These are phyloP conservation scores for Cladophialophora immunda DNA, from an alignment of 2,329 filamentous ascomycete genomes.

Conservation along the genomic window DNA sequence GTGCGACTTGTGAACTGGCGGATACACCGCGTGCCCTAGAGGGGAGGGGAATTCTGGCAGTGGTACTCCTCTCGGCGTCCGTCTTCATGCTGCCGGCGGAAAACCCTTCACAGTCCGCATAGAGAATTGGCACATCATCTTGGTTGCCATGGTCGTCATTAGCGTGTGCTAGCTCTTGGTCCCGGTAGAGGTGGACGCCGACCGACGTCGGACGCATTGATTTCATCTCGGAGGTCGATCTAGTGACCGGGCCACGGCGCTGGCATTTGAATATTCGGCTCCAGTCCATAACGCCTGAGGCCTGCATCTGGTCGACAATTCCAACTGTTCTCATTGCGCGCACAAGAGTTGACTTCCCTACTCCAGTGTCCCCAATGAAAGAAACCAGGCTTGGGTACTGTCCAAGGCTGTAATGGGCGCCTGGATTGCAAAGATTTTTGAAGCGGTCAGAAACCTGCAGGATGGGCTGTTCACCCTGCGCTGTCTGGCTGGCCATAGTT, in stretches of 20 bases:
- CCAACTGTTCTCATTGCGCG: conserved; percentile 13
- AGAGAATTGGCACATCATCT: conserved; percentile 9
- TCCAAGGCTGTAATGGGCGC: conserved; percentile 11
- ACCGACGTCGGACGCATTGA: conserved; percentile 12
- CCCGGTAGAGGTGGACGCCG: conserved; percentile 12
- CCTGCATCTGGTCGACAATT: conserved; percentile 13
- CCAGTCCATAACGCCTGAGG: conserved; percentile 10
- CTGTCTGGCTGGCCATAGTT: conserved; percentile 9
- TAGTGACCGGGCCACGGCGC: conserved; percentile 4
- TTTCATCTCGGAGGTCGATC: background rate
- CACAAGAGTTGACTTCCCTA: conserved; percentile 13
- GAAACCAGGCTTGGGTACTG: conserved; percentile 15
- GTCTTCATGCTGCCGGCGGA: conserved; percentile 13
- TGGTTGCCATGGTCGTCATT: conserved; percentile 10
- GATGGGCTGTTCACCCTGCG: conserved; percentile 11
- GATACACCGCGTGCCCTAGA: background rate
- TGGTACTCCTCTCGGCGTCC: conserved; percentile 2
- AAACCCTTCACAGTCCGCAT: conserved; percentile 14
- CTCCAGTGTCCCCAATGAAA: conserved; percentile 13
- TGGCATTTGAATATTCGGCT: conserved; percentile 11
- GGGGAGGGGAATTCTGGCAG: background rate
- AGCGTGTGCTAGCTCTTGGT: conserved; percentile 7
- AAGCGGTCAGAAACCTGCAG: conserved; percentile 14
- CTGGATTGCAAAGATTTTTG: conserved; percentile 16
- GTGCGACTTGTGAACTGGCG: background rate